phyloP scores from a whole-genome alignment of 2,329 filamentous ascomycete species.

The Colletotrichum gigasporum region DNA sequence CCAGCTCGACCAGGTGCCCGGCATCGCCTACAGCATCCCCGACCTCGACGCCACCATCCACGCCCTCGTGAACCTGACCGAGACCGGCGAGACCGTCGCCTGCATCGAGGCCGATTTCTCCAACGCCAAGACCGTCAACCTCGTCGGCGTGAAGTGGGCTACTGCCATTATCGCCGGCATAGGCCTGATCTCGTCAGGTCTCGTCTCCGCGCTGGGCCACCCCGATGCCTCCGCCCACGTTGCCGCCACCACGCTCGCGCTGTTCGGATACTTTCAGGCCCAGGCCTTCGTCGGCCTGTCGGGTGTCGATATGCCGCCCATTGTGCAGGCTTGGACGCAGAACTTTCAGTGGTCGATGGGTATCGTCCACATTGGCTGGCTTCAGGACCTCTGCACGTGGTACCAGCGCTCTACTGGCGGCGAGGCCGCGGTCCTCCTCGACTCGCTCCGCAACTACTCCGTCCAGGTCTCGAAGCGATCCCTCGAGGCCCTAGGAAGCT shows the following conservation, averaged over 20 bases:
- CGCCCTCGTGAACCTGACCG: constrained; percentile 80
- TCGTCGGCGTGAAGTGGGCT: constrained; percentile 87
- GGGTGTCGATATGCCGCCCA: constrained; percentile 82
- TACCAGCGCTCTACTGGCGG: constrained; percentile 95
- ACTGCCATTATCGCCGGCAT: constrained; percentile 89
- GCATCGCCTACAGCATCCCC: constrained; percentile 85
- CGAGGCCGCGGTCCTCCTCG: constrained; percentile 80
- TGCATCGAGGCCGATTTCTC: constrained; percentile 90
- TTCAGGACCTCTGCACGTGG: constrained; percentile 92
- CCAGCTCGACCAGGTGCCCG: constrained; percentile 66
- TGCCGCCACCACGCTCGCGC: constrained; percentile 88
- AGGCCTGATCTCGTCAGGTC: constrained; percentile 83
- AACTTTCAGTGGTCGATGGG: constrained; percentile 99
- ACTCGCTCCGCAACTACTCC: constrained; percentile 77
- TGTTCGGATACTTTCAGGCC: constrained; percentile 94
- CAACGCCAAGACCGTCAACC: constrained; percentile 91
- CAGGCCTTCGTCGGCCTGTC: constrained; percentile 92
- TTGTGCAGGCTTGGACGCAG: constrained; percentile 93
- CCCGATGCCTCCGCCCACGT: constrained; percentile 95
- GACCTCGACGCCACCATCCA: constrained; percentile 89
- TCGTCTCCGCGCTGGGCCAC: constrained; percentile 90
- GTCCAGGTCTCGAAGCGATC: constrained; percentile 80
- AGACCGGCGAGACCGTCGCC: constrained; percentile 71
- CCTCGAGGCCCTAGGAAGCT: constrained; percentile 44
- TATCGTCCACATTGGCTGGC: constrained; percentile 84